These are phyloP conservation scores for Sequoia sempervirens DNA, from an alignment of 75 land plant species.

Conservation along the genomic window DNA sequence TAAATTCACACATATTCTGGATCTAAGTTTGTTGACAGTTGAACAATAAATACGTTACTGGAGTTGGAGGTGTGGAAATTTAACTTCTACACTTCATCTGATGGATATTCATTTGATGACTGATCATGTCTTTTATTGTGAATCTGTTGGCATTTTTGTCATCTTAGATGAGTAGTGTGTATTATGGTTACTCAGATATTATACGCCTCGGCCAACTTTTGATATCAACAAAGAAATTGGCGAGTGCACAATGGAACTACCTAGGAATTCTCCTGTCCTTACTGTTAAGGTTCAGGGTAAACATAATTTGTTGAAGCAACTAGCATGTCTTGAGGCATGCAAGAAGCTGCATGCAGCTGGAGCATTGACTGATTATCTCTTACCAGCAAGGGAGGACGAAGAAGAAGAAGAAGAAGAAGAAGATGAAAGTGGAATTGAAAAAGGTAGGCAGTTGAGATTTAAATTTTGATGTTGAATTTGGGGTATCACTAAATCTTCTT, in stretches of 20 bases:
- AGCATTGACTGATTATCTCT: conserved; percentile 57
- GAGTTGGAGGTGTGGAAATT: not conserved
- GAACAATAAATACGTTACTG: not conserved
- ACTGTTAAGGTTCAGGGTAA: conserved; percentile 27
- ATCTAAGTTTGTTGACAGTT: not conserved
- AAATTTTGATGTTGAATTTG: not conserved
- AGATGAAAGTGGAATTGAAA: not conserved
- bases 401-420: not conserved
- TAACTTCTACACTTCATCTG: not conserved
- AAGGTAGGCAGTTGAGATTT: not conserved
- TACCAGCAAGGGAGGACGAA: conserved; percentile 24
- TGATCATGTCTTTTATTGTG: not conserved
- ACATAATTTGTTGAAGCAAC: conserved; percentile 23
- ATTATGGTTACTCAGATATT: not conserved
- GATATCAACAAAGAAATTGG: no score
- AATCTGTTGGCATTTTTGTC: not conserved
- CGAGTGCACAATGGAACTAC: no score
- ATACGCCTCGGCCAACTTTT: no score
- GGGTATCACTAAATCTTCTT: not conserved
- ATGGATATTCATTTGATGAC: not conserved
- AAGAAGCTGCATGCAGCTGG: no score
- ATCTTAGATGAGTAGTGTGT: conserved; percentile 5
- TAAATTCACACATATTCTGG: not conserved
- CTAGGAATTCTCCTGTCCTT: conserved; percentile 48
- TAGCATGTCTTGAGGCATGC: no score